A percentile compares a stretch with the other conserved stretches of the same genome.
These are phyloP conservation scores for Fusarium papillatum DNA, from an alignment of 2,329 filamentous ascomycete species.

Conservation along the genomic window DNA sequence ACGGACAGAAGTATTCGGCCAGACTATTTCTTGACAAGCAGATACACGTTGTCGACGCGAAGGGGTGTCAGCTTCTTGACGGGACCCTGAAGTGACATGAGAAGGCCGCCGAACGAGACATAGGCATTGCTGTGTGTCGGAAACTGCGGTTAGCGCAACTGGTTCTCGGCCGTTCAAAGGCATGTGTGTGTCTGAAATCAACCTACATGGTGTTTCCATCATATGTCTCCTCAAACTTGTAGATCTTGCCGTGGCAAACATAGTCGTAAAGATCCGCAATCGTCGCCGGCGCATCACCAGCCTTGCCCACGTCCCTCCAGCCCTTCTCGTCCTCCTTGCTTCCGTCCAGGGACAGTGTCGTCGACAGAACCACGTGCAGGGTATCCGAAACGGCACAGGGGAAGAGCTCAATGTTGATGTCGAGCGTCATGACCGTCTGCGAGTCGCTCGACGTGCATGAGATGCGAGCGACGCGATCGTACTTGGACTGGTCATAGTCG, in stretches of 20 bases:
- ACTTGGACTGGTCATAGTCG: constrained; percentile 85
- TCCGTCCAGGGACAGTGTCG: constrained; percentile 89
- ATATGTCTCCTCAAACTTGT: constrained; percentile 85
- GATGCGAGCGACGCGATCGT: constrained; percentile 94
- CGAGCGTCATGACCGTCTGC: constrained; percentile 83
- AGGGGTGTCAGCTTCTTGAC: constrained; percentile 96
- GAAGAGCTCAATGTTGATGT: constrained; percentile 96
- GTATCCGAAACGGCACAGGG: constrained; percentile 81
- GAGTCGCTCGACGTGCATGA: constrained; percentile 82
- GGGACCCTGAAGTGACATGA: constrained; percentile 92
- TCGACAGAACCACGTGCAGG: constrained; percentile 85
- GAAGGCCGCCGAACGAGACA: constrained; percentile 91
- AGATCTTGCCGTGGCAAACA: constrained; percentile 90
- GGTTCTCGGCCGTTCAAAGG: not conserved
- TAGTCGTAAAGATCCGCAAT: constrained; percentile 89
- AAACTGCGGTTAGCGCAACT: constrained; percentile 24
- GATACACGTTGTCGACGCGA: constrained; percentile 93
- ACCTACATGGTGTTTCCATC: constrained; percentile 85
- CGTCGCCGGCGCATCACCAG: constrained; percentile 66
- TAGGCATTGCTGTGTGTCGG: constrained; percentile 81
- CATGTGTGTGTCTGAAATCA: not conserved
- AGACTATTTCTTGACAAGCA: constrained; percentile 89
- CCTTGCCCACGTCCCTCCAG: constrained; percentile 82
- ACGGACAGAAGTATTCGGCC: constrained; percentile 15
- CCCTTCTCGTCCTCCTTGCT: constrained; percentile 81